phyloP scores from a whole-genome alignment of 768 basidiomycete species.

The Basidioascus undulatus region DNA sequence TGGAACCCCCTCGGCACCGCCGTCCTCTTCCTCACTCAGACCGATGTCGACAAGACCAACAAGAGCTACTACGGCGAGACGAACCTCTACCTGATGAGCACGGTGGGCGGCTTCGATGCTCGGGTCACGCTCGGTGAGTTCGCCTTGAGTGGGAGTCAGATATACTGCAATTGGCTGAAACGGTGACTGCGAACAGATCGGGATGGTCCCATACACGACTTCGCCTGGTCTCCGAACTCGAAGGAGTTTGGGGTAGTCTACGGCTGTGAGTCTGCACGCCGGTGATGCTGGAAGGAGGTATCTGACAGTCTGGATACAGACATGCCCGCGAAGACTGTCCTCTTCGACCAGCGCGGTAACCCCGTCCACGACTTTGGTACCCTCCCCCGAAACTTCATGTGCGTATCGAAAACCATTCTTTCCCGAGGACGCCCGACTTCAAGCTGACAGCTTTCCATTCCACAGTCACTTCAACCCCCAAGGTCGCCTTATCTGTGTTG shows the following conservation, averaged over 20 bases:
- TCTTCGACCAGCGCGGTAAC: conserved; percentile 77
- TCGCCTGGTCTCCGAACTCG: conserved; percentile 75
- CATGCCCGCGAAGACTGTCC: conserved; percentile 82
- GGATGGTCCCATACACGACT: conserved; percentile 93
- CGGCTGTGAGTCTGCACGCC: conserved; percentile 45
- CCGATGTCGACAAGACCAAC: conserved; percentile 89
- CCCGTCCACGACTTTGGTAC: conserved; percentile 74
- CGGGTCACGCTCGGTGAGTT: conserved; percentile 31
- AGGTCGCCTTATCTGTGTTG: conserved; percentile 59
- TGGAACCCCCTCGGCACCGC: conserved; percentile 91
- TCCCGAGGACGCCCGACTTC: too few relatives aligned
- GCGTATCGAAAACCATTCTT: too few relatives aligned
- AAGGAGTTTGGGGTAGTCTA: conserved; percentile 94
- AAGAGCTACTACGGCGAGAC: conserved; percentile 98
- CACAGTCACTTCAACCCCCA: conserved; percentile 95
- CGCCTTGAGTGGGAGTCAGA: too few relatives aligned
- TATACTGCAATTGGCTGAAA: background rate
- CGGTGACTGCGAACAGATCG: conserved; percentile 40
- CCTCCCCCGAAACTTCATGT: conserved; percentile 70
- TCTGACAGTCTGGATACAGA: too few relatives aligned
- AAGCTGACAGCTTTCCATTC: too few relatives aligned
- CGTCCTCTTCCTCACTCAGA: conserved; percentile 72
- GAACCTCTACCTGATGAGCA: conserved; percentile 71
- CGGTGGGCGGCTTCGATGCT: conserved; percentile 82
- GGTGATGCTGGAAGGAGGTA: background rate